Percentiles rank a stretch among this genome's conserved stretches.
phyloP scores from a whole-genome alignment of 768 basidiomycete genomes.

The Boletus subcaerulescens region DNA sequence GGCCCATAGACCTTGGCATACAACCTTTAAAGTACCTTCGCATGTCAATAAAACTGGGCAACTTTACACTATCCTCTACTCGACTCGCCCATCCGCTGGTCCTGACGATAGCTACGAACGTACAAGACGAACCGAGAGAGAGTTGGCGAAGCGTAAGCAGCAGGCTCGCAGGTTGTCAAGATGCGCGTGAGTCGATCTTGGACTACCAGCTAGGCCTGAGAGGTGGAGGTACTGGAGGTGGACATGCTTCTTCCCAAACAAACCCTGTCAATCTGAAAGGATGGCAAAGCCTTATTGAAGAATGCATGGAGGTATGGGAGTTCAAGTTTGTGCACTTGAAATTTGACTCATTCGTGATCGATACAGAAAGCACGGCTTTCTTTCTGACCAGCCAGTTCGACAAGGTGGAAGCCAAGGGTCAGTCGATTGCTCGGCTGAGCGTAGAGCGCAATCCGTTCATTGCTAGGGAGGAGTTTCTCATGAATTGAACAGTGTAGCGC shows the following conservation, averaged over 20 bases:
- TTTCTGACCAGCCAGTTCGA: conserved; percentile 46
- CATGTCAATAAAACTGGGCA: conserved; percentile 56
- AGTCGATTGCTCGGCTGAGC: conserved; percentile 40
- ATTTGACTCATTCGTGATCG: too few relatives aligned
- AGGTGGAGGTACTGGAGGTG: conserved; percentile 8
- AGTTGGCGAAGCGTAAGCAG: conserved; percentile 49
- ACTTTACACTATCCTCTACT: conserved; percentile 34
- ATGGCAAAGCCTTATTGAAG: conserved; percentile 74
- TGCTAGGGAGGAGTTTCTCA: conserved; percentile 72
- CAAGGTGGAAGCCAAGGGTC: conserved; percentile 65
- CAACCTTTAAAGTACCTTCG: conserved; percentile 59
- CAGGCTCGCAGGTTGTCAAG: conserved; percentile 52
- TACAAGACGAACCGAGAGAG: conserved; percentile 43
- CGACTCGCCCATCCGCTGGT: conserved; percentile 6
- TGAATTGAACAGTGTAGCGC: conserved; percentile 82
- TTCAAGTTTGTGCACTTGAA: background rate
- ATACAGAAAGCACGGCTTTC: too few relatives aligned
- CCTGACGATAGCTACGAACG: conserved; percentile 35
- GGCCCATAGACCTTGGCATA: conserved; percentile 67
- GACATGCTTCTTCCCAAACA: conserved; percentile 24
- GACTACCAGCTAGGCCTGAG: conserved; percentile 67
- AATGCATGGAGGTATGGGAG: conserved; percentile 66
- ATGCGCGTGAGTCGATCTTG: conserved; percentile 68
- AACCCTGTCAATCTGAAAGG: conserved; percentile 70
- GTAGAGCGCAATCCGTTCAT: conserved; percentile 45